Evolutionary conservation across 108 stramenopile species (phyloP).

Genomic region (Poteriospumella lacustris): DNA sequence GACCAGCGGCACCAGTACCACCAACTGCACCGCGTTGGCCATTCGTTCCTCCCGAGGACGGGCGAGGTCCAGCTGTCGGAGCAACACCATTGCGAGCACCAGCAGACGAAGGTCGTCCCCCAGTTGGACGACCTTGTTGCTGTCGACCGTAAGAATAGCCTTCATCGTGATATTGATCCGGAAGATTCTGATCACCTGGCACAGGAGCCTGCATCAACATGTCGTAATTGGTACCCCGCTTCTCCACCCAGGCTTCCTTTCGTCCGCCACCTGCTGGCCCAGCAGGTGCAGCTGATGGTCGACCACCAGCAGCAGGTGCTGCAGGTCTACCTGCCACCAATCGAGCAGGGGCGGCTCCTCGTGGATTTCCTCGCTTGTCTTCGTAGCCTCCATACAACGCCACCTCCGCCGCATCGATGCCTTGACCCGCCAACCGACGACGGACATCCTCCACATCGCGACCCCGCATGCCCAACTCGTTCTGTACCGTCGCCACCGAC

Average conservation of each 20-base stretch:
- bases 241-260: too few species aligned
- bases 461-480: constrained; percentile 23
- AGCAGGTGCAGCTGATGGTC: neutral
- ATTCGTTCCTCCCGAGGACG: neutral
- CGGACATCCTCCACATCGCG: constrained; percentile 2
- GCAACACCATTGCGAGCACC: neutral
- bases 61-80: neutral
- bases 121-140: neutral
- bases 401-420: constrained; percentile 21
- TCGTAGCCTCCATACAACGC: constrained; percentile 17
- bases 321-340: neutral
- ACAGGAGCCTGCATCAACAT: neutral
- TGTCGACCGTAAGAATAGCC: neutral
- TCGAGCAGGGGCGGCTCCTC: neutral
- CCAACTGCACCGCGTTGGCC: neutral
- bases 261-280: neutral
- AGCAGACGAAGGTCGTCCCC: neutral
- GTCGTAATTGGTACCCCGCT: too few species aligned
- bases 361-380: neutral
- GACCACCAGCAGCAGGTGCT: neutral
- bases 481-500: neutral
- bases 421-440: constrained; percentile 15
- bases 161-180: neutral
- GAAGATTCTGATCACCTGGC: neutral
- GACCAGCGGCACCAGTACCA: neutral